Evolutionary conservation across 2,329 filamentous ascomycete genomes (phyloP).

Genomic region (Alternaria gansuensis): DNA sequence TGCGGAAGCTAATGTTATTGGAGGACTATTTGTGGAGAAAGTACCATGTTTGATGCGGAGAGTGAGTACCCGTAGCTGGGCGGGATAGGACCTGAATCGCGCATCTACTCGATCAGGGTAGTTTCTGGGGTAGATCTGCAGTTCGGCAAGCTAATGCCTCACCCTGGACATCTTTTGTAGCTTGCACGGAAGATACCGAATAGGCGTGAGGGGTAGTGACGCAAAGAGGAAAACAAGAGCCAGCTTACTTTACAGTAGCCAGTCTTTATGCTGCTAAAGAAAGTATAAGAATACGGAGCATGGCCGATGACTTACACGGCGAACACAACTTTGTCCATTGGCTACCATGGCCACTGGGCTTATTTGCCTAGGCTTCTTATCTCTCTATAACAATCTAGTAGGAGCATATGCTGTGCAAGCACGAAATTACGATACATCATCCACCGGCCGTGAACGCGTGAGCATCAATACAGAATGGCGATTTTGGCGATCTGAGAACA

Average conservation of each 20-base stretch:
- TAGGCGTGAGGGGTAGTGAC: background rate
- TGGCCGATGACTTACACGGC: background rate
- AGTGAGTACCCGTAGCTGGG: background rate
- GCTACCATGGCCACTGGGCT: background rate
- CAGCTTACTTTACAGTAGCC: background rate
- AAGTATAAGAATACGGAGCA: background rate
- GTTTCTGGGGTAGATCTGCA: background rate
- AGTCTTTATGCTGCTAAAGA: background rate
- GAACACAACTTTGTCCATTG: background rate
- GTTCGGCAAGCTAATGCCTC: background rate
- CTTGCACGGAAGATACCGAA: background rate
- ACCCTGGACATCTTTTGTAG: background rate
- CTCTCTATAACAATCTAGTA: background rate
- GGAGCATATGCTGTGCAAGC: background rate
- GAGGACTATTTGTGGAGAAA: background rate
- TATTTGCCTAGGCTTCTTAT: background rate
- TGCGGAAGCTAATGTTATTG: background rate
- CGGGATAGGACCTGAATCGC: background rate
- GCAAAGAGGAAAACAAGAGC: background rate
- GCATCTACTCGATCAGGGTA: background rate
- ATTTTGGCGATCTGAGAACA: conserved; percentile 47
- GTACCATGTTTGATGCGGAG: background rate
- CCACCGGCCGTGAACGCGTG: conserved; percentile 34
- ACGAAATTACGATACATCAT: background rate
- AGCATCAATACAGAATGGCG: conserved; percentile 51